A percentile compares a stretch with the other conserved stretches of the same genome.
Conservation (phyloP, 2,329 filamentous ascomycete genomes). For the Sporothrix phasma region DNA sequence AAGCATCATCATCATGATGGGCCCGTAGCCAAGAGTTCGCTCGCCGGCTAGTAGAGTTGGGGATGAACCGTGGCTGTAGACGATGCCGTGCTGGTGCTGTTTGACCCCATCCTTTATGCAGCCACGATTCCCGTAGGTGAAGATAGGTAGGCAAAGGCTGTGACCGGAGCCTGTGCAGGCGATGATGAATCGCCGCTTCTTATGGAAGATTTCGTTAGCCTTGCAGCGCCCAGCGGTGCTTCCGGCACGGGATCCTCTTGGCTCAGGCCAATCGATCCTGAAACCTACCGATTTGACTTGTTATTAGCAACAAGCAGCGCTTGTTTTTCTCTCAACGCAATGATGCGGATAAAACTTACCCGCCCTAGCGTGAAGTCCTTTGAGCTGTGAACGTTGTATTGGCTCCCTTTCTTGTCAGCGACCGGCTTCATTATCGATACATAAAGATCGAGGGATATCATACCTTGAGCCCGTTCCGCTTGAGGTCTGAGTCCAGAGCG, state of each 20-base stretch:
- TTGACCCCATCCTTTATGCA: constrained; percentile 46
- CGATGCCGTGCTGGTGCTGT: constrained; percentile 43
- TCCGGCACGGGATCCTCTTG: constrained; percentile 19
- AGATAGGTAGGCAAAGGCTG: constrained; percentile 48
- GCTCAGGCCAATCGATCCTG: constrained; percentile 6
- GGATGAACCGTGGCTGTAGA: constrained; percentile 30
- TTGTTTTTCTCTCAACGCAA: no score
- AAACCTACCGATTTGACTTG: background rate
- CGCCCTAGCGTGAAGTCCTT: background rate
- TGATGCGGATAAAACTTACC: background rate
- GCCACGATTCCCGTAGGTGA: constrained; percentile 43
- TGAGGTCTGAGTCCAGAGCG: background rate
- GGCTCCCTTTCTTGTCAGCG: background rate
- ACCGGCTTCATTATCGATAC: no score
- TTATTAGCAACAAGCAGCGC: background rate
- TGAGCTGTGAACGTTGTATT: background rate
- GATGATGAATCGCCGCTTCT: constrained; percentile 39
- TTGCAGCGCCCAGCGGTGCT: background rate
- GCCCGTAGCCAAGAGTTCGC: constrained; percentile 37
- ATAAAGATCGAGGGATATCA: background rate
- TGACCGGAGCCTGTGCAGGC: constrained; percentile 42
- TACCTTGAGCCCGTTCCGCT: background rate
- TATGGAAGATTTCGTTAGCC: constrained; percentile 14
- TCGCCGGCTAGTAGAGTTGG: constrained; percentile 32
- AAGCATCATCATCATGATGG: constrained; percentile 38